Percentiles rank a stretch among this genome's conserved stretches.
Conservation (phyloP, 176 grass and related monocot genomes). For the Musa itinerans region DNA sequence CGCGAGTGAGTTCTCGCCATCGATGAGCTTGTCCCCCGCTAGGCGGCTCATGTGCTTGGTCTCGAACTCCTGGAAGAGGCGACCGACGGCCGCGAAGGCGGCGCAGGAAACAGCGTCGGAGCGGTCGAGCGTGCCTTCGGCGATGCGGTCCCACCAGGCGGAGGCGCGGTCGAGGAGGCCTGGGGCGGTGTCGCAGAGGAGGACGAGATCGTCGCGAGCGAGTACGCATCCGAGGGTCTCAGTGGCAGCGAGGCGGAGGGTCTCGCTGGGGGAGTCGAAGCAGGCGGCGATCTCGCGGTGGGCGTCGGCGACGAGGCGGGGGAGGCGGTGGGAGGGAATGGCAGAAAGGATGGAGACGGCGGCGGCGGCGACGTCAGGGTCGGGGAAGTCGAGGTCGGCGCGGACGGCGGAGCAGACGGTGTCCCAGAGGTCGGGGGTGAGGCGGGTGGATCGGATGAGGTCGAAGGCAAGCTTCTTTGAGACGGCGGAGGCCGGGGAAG, state of each 20-base stretch:
- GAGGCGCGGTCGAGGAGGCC: constrained; percentile 76
- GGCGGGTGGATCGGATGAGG: constrained; percentile 67
- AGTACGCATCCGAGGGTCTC: constrained; percentile 18
- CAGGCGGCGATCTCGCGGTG: constrained; percentile 21
- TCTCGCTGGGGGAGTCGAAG: constrained; percentile 15
- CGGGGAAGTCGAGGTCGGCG: constrained; percentile 78
- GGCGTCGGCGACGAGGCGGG: constrained; percentile 62
- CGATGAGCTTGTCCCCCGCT: constrained; percentile 93
- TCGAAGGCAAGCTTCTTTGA: constrained; percentile 91
- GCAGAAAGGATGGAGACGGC: constrained; percentile 78
- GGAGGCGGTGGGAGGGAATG: constrained; percentile 71
- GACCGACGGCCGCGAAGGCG: constrained; percentile 66
- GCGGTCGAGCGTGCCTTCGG: constrained; percentile 52
- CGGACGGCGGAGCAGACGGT: constrained; percentile 53
- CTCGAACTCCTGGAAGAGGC: constrained; percentile 92
- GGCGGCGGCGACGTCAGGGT: constrained; percentile 79
- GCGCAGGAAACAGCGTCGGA: constrained; percentile 58
- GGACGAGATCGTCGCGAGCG: constrained; percentile 42
- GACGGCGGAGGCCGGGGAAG: constrained; percentile 61
- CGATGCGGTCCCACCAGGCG: constrained; percentile 73
- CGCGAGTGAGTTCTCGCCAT: constrained; percentile 69
- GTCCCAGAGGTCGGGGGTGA: constrained; percentile 69
- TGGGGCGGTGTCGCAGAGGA: constrained; percentile 40
- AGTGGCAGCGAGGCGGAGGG: constrained; percentile 14
- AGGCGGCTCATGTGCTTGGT: constrained; percentile 78